A percentile compares a stretch with the other conserved stretches of the same genome.
Evolutionary conservation across 495 filamentous ascomycete species (phyloP).

Genomic region (Aspergillus kassunensis): DNA sequence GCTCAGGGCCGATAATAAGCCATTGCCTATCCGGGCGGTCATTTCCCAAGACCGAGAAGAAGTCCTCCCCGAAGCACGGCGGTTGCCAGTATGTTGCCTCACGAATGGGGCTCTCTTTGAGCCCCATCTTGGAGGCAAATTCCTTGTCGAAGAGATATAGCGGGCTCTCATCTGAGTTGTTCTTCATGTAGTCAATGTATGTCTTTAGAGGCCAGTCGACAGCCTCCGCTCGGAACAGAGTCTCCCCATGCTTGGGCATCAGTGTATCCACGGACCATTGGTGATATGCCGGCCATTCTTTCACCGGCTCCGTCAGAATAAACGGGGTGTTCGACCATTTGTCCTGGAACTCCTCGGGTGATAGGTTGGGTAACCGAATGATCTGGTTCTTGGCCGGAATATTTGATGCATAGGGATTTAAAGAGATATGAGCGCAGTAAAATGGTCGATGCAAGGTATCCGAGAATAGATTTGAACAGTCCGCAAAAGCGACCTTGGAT

Average conservation of each 20-base stretch:
- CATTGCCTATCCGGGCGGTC: constrained; percentile 85
- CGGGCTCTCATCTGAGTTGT: constrained; percentile 82
- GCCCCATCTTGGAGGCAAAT: constrained; percentile 84
- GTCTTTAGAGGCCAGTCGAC: constrained; percentile 84
- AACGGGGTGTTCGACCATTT: constrained; percentile 82
- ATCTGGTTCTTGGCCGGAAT: constrained; percentile 77
- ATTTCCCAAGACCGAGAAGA: constrained; percentile 76
- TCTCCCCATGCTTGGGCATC: constrained; percentile 56
- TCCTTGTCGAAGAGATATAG: constrained; percentile 87
- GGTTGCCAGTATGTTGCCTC: constrained; percentile 73
- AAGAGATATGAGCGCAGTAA: constrained; percentile 72
- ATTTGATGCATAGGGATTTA: constrained; percentile 60
- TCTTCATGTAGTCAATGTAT: constrained; percentile 80
- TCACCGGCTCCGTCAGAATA: constrained; percentile 81
- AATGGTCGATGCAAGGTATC: constrained; percentile 90
- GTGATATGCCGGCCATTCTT: constrained; percentile 73
- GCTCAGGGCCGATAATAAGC: constrained; percentile 86
- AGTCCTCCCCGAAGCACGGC: constrained; percentile 79
- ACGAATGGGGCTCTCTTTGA: constrained; percentile 53
- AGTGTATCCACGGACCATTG: constrained; percentile 69
- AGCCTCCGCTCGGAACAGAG: constrained; percentile 82
- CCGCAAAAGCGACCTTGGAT: constrained; percentile 47
- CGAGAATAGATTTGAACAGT: constrained; percentile 79
- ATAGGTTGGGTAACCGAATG: constrained; percentile 61
- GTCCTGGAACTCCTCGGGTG: constrained; percentile 65